These are phyloP conservation scores for Ricinus communis DNA, from an alignment of 345 rosid genomes.

Conservation along the genomic window DNA sequence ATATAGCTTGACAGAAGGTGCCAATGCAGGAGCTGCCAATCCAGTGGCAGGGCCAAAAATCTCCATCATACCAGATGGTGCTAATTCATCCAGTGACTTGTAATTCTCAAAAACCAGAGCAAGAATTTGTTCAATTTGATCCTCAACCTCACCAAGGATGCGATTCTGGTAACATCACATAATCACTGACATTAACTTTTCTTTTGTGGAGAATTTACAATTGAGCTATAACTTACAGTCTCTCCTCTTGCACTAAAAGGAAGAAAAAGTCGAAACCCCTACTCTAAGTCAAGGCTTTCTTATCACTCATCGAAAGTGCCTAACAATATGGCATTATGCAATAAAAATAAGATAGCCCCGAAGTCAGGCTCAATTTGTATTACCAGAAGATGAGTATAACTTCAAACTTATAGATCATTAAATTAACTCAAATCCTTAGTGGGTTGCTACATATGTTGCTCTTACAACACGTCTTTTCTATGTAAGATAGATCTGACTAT, in stretches of 20 bases:
- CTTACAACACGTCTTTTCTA: too few species aligned
- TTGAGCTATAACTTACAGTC: not conserved
- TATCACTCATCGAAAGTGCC: not conserved
- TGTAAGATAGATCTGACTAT: too few species aligned
- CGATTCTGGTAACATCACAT: conserved; percentile 21
- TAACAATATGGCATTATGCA: too few species aligned
- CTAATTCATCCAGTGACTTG: conserved; percentile 28
- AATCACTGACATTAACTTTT: not conserved
- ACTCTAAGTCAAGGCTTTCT: not conserved
- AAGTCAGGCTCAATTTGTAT: not conserved
- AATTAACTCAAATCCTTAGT: not conserved
- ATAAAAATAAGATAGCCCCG: not conserved
- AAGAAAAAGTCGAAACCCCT: not conserved
- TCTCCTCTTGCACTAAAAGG: not conserved
- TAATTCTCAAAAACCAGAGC: conserved; percentile 29
- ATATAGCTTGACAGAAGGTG: conserved; percentile 30
- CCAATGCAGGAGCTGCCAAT: conserved; percentile 29
- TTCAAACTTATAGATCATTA: conserved; percentile 3
- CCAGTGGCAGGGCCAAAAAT: conserved; percentile 26
- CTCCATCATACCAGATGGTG: conserved; percentile 24
- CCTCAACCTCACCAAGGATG: conserved; percentile 31
- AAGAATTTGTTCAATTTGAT: conserved; percentile 27
- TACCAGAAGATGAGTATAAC: not conserved
- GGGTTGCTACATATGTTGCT: too few species aligned
- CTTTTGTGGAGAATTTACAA: not conserved